Conservation (phyloP, 768 basidiomycete species). For the Trametes maxima region DNA sequence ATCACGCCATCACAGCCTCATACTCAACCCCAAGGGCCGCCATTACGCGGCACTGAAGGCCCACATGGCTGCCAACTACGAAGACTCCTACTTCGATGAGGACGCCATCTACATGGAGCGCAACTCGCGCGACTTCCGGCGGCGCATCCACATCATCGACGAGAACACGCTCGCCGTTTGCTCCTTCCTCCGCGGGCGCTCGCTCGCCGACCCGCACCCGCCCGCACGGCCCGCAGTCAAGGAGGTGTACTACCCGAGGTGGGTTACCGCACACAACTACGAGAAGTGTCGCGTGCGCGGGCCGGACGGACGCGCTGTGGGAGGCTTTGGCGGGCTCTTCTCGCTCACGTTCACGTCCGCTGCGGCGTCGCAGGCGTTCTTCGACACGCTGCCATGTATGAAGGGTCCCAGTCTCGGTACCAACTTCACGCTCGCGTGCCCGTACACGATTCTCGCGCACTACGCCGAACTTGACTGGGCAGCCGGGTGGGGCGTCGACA, state of each 20-base stretch:
- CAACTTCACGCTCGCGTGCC: conserved; percentile 94
- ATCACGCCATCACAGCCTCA: conserved; percentile 55
- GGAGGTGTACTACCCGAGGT: conserved; percentile 91
- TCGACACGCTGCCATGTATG: conserved; percentile 76
- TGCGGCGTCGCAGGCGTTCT: conserved; percentile 76
- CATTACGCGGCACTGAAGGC: conserved; percentile 70
- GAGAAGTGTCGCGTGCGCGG: conserved; percentile 56
- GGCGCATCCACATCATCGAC: conserved; percentile 77
- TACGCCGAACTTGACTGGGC: conserved; percentile 93
- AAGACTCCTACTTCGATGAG: conserved; percentile 87
- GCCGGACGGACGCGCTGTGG: conserved; percentile 31
- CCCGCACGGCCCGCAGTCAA: conserved; percentile 57
- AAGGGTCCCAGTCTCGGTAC: conserved; percentile 95
- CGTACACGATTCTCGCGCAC: conserved; percentile 92
- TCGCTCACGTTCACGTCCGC: conserved; percentile 78
- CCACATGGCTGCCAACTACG: conserved; percentile 59
- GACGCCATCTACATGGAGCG: conserved; percentile 98
- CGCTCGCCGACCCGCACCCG: conserved; percentile 36
- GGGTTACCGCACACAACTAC: conserved; percentile 71
- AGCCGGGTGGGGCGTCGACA: conserved; percentile 80
- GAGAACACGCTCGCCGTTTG: conserved; percentile 81
- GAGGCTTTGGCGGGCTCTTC: conserved; percentile 85
- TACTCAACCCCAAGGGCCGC: conserved; percentile 78
- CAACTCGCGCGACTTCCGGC: conserved; percentile 91
- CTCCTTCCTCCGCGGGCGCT: conserved; percentile 69